Evolutionary conservation across 1,139 yeast genomes (phyloP).

Genomic region (Kluyveromyces marxianus): DNA sequence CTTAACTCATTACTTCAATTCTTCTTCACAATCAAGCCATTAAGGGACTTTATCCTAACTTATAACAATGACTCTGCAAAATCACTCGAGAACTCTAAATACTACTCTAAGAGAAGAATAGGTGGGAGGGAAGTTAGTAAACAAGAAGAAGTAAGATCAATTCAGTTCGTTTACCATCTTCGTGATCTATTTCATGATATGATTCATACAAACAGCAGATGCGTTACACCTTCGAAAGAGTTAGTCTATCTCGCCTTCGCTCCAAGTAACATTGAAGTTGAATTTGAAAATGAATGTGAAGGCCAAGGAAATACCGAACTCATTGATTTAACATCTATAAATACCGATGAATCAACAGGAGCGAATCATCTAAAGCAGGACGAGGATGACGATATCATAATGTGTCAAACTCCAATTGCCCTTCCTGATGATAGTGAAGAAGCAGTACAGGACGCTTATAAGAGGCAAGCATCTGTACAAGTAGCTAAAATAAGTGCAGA

Average conservation of each 20-base stretch:
- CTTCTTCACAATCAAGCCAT: constrained; percentile 77
- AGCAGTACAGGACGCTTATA: neutral
- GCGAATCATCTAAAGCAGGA: neutral
- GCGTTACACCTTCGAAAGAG: constrained; percentile 76
- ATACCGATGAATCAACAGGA: constrained; percentile 1
- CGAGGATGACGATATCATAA: constrained; percentile 17
- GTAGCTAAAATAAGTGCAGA: constrained; percentile 45
- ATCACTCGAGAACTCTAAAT: constrained; percentile 24
- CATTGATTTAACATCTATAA: constrained; percentile 6
- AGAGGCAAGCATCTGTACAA: neutral
- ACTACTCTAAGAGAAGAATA: constrained; percentile 46
- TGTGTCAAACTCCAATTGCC: constrained; percentile 9
- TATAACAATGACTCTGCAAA: constrained; percentile 33
- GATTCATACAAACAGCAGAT: constrained; percentile 53
- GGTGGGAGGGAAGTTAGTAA: constrained; percentile 79
- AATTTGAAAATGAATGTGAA: constrained; percentile 35
- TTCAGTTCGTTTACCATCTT: constrained; percentile 69
- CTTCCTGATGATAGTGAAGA: constrained; percentile 6
- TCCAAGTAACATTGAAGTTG: constrained; percentile 62
- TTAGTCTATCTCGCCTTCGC: constrained; percentile 84
- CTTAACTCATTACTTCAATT: constrained; percentile 84
- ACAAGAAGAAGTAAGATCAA: constrained; percentile 69
- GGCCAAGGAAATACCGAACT: constrained; percentile 4
- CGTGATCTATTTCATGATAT: constrained; percentile 61
- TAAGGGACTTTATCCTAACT: constrained; percentile 56